Evolutionary conservation across 1,139 yeast genomes (phyloP), one percentile per base, ranked within the genome.

Genomic region (Saccharomyces hybrid): DNA sequence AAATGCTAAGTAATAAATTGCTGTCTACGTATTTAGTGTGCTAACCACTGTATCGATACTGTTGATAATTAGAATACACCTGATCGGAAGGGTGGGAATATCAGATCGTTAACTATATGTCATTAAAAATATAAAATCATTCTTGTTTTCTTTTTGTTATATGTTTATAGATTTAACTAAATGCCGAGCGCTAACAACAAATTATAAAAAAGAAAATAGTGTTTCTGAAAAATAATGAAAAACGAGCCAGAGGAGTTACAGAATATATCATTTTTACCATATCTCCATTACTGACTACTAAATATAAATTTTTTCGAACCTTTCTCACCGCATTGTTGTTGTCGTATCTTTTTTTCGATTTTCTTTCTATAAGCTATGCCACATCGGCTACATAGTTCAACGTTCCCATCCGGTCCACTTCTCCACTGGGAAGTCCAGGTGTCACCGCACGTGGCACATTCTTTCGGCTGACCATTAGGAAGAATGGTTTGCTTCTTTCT

Each of bases 401-500:
- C 44, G 11, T 38, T 38, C 26, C 44, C 44, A 16, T 38, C 19
- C 6, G 44, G 44, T 16, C 44, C 44, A 9, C 44, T 38, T 11
- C 44, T 16, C 44, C 44, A 38, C 44, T 38, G 44, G 12, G 44
- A 38, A 38, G 44, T 38, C 44, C 44, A 38, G 24, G 44, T 38
- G 44, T 38, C 44, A 38, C 44, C 44, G n/a, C 44, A 38, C 4
- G 44, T 19, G 8, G 44, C 44, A 24, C 44, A 38, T 19, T 38
- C 44, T 38, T 38, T 38, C 9, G n/a, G 44, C 19, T 38, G 24
- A 4, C 44, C 44, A 24, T 38, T 38, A 5, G 44, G 44, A 11
- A 51, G 56, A 48, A 31, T 46, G 56, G 26, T 56, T 60, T 53
- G 56, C 59, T 41, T 52, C 61, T 8, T 55, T 61, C 26, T 58